Evolutionary conservation across 176 grass and related monocot genomes (phyloP).

Genomic region (Themeda triandra): DNA sequence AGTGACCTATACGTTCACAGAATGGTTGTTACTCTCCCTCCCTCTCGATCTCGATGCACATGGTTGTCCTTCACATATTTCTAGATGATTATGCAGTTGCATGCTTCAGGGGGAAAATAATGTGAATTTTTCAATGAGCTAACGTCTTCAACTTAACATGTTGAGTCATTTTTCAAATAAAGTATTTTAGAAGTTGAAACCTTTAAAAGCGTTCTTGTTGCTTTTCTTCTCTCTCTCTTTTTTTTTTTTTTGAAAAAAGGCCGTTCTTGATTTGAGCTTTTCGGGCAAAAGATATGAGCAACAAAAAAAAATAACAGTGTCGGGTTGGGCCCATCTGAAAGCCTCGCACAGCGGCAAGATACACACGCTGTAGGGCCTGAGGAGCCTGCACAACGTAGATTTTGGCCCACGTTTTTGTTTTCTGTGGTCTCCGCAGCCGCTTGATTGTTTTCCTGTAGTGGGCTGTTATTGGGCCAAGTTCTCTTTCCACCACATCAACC

Average conservation of each 20-base stretch:
- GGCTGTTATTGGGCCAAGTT: no score
- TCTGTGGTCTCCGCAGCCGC: background rate
- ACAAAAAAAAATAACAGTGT: no score
- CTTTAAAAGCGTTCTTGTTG: background rate
- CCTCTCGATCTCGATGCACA: background rate
- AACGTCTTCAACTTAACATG: background rate
- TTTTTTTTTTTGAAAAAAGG: no score
- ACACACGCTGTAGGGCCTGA: no score
- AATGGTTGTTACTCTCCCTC: background rate
- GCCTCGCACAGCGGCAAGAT: no score
- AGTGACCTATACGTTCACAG: background rate
- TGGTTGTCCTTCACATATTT: background rate
- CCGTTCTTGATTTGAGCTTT: no score
- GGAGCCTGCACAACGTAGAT: no score
- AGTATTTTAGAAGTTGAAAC: background rate
- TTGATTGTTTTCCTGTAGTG: no score
- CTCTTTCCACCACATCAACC: no score
- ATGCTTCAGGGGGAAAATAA: background rate
- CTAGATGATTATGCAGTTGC: background rate
- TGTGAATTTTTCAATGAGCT: background rate
- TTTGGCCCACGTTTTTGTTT: background rate
- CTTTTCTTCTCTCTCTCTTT: no score
- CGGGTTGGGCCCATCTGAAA: no score
- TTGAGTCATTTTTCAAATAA: background rate
- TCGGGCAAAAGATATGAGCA: no score